These are phyloP conservation scores for Leishmania turanica DNA, from an alignment of 208 protist species.

Conservation along the genomic window DNA sequence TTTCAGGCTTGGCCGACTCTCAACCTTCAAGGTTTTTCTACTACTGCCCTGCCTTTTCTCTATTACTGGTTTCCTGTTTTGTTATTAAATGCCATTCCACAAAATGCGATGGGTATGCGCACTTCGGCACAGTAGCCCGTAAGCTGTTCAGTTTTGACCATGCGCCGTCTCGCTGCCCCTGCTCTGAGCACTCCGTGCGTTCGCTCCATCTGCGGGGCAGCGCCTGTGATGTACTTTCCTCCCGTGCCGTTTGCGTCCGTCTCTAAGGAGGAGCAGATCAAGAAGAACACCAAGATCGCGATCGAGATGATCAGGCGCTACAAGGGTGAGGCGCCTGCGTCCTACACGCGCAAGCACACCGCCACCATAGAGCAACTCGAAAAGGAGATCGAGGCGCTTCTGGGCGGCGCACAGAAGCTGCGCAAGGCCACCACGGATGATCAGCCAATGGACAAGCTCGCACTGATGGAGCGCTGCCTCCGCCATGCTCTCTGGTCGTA, in stretches of 20 bases:
- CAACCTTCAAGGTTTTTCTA: neutral
- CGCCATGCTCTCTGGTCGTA: constrained; percentile 93
- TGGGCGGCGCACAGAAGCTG: constrained; percentile 80
- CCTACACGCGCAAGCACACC: constrained; percentile 83
- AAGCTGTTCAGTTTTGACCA: constrained; percentile 13
- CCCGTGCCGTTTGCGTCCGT: constrained; percentile 35
- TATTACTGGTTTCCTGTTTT: neutral
- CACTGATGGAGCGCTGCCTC: constrained; percentile 91
- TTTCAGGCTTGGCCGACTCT: neutral
- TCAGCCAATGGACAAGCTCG: constrained; percentile 91
- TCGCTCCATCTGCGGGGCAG: constrained; percentile 79
- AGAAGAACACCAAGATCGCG: constrained; percentile 90
- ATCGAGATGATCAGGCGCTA: constrained; percentile 90
- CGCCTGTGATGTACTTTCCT: constrained; percentile 90
- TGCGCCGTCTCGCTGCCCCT: constrained; percentile 67
- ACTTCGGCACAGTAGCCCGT: constrained; percentile 1
- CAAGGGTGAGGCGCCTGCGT: constrained; percentile 71
- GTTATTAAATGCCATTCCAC: neutral
- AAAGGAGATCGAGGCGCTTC: constrained; percentile 88
- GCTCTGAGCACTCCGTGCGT: constrained; percentile 42
- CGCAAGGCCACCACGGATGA: constrained; percentile 76
- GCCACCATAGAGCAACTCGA: constrained; percentile 89
- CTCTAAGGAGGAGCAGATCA: constrained; percentile 82
- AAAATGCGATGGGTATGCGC: neutral
- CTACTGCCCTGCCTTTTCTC: neutral